Conservation (phyloP, 371 early-diverging fungal species). For the Encephalitozoon hellem region DNA sequence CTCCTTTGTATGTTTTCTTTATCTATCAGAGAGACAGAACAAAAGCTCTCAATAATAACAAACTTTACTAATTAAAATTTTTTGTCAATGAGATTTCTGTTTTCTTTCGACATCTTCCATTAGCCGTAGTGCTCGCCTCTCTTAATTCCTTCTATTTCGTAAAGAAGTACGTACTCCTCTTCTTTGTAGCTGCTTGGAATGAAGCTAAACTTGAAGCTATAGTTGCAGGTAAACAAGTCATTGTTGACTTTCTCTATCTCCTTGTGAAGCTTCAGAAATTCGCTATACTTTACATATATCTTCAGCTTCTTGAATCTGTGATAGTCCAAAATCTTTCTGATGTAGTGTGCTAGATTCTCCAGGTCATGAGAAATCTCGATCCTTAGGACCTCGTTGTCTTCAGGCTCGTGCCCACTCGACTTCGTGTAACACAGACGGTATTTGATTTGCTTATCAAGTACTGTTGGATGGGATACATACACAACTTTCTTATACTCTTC, state of each 20-base stretch:
- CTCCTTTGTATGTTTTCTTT: not conserved
- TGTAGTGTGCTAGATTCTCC: not conserved
- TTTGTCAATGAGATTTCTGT: not conserved
- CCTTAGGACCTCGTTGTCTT: not conserved
- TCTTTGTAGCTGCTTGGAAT: slow-evolving; percentile 4
- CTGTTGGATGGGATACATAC: not conserved
- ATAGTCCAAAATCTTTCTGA: slow-evolving; percentile 15
- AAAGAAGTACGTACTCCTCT: slow-evolving; percentile 20
- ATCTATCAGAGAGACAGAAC: not conserved
- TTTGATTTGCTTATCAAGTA: not conserved
- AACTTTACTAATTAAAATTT: slow-evolving; percentile 12
- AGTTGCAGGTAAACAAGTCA: not conserved
- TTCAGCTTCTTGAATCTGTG: not conserved
- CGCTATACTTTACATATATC: slow-evolving; percentile 25
- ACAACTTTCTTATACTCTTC: not conserved
- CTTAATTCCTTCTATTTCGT: slow-evolving; percentile 14
- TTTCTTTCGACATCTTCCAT: not conserved
- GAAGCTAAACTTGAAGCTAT: slow-evolving; percentile 16
- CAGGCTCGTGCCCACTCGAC: not conserved
- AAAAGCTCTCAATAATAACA: not conserved
- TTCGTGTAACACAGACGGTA: slow-evolving; percentile 27
- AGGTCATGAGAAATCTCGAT: slow-evolving; percentile 16
- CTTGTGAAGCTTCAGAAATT: slow-evolving; percentile 9
- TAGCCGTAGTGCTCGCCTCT: not conserved
- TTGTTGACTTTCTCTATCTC: not conserved